phyloP scores from a whole-genome alignment of 2,329 filamentous ascomycete species.

The Lasiodiplodia citricola region DNA sequence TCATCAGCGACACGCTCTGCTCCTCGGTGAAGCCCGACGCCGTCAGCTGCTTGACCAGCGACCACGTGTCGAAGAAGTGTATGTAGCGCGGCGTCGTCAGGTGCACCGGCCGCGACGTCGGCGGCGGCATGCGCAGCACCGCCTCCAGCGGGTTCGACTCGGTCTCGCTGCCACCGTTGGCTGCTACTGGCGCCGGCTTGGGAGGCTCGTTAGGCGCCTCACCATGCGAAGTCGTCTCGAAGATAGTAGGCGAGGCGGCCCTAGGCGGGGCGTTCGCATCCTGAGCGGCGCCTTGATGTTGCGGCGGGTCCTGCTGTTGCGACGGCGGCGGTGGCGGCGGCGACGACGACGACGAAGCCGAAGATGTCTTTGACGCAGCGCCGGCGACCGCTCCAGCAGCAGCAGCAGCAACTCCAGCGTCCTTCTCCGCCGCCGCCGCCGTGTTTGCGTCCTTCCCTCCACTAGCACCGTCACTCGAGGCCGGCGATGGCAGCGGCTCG shows the following conservation, averaged over 20 bases:
- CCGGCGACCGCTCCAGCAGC: neutral
- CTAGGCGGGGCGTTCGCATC: slow-evolving; percentile 7
- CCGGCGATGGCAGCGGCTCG: slow-evolving; percentile 49
- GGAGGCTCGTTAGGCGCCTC: neutral
- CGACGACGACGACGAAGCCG: neutral
- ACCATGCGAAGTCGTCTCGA: slow-evolving; percentile 7
- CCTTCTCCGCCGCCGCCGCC: neutral
- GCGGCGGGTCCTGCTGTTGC: neutral
- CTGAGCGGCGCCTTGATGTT: neutral
- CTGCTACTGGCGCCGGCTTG: slow-evolving; percentile 7
- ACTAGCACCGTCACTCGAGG: slow-evolving; percentile 13
- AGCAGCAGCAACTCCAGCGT: neutral
- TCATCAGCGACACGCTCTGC: slow-evolving; percentile 89
- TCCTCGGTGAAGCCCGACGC: slow-evolving; percentile 71
- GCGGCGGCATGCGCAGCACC: slow-evolving; percentile 49
- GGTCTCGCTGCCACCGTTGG: slow-evolving; percentile 22
- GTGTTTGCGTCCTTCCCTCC: slow-evolving; percentile 20
- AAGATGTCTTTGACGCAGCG: neutral
- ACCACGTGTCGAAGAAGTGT: slow-evolving; percentile 96
- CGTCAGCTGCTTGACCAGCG: slow-evolving; percentile 79
- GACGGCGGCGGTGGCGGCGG: neutral
- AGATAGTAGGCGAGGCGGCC: slow-evolving; percentile 17
- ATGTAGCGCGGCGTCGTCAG: slow-evolving; percentile 79
- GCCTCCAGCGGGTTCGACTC: slow-evolving; percentile 46
- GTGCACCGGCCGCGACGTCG: slow-evolving; percentile 64